These are phyloP conservation scores for Monosporascus sp. DNA, from an alignment of 2,329 filamentous ascomycete species.

Conservation along the genomic window DNA sequence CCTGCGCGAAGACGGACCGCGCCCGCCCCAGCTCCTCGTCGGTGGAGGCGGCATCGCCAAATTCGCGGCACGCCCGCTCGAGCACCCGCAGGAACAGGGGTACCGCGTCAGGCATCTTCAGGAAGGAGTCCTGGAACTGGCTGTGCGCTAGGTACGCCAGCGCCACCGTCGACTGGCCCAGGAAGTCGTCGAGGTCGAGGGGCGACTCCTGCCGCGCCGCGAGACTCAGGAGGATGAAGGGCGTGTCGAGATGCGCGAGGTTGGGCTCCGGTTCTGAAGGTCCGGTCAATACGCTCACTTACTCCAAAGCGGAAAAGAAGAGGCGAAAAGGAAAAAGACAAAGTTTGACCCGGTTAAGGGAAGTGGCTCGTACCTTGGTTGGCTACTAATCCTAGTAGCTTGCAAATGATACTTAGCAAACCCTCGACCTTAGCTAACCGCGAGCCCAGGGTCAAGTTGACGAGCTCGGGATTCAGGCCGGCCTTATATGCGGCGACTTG, in stretches of 20 bases:
- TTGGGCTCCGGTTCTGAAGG: conserved; percentile 39
- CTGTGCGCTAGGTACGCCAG: conserved; percentile 51
- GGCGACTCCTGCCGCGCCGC: conserved; percentile 35
- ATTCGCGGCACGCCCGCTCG: conserved; percentile 39
- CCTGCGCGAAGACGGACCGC: conserved; percentile 43
- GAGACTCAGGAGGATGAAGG: conserved; percentile 43
- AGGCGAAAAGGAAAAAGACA: not conserved
- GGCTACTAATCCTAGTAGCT: conserved; percentile 49
- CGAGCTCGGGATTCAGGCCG: conserved; percentile 42
- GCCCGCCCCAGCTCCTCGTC: conserved; percentile 43
- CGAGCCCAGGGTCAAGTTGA: conserved; percentile 43
- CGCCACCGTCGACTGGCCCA: conserved; percentile 44
- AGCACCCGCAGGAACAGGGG: conserved; percentile 43
- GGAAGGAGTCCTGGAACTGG: conserved; percentile 42
- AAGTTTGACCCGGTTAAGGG: not conserved
- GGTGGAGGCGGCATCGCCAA: conserved; percentile 37
- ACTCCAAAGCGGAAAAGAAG: not conserved
- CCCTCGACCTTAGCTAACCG: conserved; percentile 34
- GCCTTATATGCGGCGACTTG: conserved; percentile 50
- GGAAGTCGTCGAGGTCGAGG: conserved; percentile 49
- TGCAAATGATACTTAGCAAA: conserved; percentile 49
- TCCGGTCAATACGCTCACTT: not conserved
- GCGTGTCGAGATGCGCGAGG: conserved; percentile 39
- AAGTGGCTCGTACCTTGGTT: conserved; percentile 36
- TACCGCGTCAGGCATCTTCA: conserved; percentile 33